Percentiles rank a stretch among this genome's conserved stretches.
phyloP scores from a whole-genome alignment of 2,329 filamentous ascomycete genomes.

The Dothistroma septosporum region DNA sequence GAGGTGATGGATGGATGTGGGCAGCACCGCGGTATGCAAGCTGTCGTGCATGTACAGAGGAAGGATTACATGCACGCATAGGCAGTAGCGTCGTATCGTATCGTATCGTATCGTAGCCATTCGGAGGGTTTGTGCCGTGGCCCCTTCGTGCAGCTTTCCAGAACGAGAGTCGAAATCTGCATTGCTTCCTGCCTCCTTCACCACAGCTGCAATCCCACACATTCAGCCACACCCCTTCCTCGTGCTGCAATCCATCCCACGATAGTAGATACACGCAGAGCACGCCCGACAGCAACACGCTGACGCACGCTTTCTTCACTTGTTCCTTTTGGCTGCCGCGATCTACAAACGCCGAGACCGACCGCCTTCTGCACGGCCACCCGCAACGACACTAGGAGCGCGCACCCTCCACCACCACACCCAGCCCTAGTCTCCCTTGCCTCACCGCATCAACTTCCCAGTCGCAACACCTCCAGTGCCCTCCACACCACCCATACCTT shows the following conservation, averaged over 20 bases:
- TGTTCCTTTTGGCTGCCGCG: neutral
- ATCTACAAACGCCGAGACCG: constrained; percentile 6
- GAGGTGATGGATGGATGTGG: no score
- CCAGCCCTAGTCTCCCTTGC: neutral
- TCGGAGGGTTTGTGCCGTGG: neutral
- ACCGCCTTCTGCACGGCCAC: neutral
- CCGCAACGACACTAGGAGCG: neutral
- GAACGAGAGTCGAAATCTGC: constrained; percentile 2
- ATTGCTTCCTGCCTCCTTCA: neutral
- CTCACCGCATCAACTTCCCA: constrained; percentile 3
- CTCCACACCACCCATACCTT: neutral
- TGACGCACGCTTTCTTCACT: neutral
- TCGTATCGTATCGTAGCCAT: neutral
- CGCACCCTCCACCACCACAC: constrained; percentile 1
- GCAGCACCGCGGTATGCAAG: no score
- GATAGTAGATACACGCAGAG: neutral
- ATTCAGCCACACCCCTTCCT: neutral
- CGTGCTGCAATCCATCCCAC: neutral
- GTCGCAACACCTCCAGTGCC: neutral
- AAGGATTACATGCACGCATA: neutral
- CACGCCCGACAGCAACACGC: neutral
- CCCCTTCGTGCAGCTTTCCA: constrained; percentile 3
- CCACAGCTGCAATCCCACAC: neutral
- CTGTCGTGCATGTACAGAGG: neutral
- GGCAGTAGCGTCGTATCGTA: neutral